Evolutionary conservation across 148 eudicot genomes (phyloP), one percentile per base, ranked within the genome.

Genomic region (Fagopyrum homotropicum): DNA sequence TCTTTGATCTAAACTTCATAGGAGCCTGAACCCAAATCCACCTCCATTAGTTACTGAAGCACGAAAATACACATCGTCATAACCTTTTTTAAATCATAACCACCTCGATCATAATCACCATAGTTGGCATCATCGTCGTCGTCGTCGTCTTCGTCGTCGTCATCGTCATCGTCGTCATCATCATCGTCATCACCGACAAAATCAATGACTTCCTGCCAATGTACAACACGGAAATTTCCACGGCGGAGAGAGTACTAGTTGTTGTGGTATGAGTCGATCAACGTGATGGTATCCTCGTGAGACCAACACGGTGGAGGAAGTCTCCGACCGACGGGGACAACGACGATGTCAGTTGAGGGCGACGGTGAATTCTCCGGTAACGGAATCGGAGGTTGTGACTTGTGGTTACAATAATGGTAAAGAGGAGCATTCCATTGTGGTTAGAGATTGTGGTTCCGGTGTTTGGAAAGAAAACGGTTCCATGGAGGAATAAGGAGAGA

Each of bases 291-390:
- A 59, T 92, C 98, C 52, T 92, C 98, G 60, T 90, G 96, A 0
- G 98, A 87, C 98, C 98, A 92, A 82, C 98, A 92, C 68, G 98
- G 98, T 74, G 98, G 98, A 0, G 98, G 98, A 5, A 92, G 84
- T 19, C 90, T 89, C 59, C 90, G 90, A 3, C 88, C 73, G 45
- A 81, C 4, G 69, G 82, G 12, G 73, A 66, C 0, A 26, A 49
- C 0, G 63, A 73, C 0, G 55, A 22, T 22, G 26, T 22, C 22
- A 7, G 12, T 14, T 0, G 57, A n/a, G 61, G 61, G 19, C 0
- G 61, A 19, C 61, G 61, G 26, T 22, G 26, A 22, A 22, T 22
- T 22, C 26, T 22, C 30, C 30, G 11, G 82, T 47, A 15, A 76
- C 16, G 57, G 73, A 2, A 49, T 16, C 6, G 52, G 9, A 19